Evolutionary conservation across 768 basidiomycete genomes (phyloP), one percentile per base, ranked within the genome.

Genomic region (Trametes cubensis): DNA sequence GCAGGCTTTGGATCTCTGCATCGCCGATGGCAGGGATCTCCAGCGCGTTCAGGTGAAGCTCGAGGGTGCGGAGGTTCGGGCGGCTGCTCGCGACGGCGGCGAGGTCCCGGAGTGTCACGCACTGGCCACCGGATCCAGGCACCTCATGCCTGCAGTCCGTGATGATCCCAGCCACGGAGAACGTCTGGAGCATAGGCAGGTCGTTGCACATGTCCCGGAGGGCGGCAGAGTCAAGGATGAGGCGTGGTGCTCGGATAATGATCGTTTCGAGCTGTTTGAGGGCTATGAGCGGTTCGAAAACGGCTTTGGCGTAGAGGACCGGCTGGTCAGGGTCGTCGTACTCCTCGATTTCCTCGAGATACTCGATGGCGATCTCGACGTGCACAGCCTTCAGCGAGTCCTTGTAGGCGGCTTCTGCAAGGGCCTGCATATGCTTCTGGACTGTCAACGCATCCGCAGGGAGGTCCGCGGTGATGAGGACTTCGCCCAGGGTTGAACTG

Each of bases 11-110:
- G 1, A 34, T 21, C 20, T 17, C 26, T 0, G 40, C 28, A 20
- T 44, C 26, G 26, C 11, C 34, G 34, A 34, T 11, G 6, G n/a
- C 13, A 3, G 58, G 58, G 0, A 59, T 49, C 23, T 5, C 40
- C 25, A 8, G 15, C 18, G 58, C 58, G 28, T 45, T 34, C 10
- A 59, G 26, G 20, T 59, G 58, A 40, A 59, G 26, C 49, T 59
- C 41, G 26, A 59, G 49, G n/a, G 11, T 5, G n/a, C 4, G n/a
- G 6, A 59, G 49, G 26, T 8, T 8, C 49, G 39, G 40, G 42
- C 58, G 52, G 8, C 20, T 30, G 25, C 28, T 40, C 58, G 58
- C 58, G 28, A 59, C 23, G 10, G 58, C 41, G 13, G 28, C 58
- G 41, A 59, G 58, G 48, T 51, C 58, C 26, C 11, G 41, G 26